phyloP scores from a whole-genome alignment of 495 filamentous ascomycete species.

The Tuber brumale region DNA sequence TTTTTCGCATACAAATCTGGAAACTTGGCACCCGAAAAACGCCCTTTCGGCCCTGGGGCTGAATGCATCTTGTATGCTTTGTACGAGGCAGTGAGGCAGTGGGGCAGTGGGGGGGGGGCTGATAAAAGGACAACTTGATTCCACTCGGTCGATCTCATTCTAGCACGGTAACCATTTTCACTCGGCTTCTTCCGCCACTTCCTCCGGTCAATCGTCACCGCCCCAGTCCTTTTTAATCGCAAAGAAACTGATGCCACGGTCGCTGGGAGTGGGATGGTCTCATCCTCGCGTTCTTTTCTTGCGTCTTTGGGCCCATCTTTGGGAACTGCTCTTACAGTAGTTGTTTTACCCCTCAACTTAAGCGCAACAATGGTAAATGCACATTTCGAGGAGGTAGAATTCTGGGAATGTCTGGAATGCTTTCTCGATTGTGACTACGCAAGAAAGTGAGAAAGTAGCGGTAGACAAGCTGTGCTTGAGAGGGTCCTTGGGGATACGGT shows the following conservation, averaged over 20 bases:
- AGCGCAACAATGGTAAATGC: conserved; percentile 8
- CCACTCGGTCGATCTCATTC: not conserved
- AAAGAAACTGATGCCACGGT: not conserved
- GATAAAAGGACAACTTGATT: not conserved
- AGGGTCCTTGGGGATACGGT: not conserved
- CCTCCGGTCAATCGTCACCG: not conserved
- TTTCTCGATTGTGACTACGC: not conserved
- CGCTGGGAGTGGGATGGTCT: conserved; percentile 9
- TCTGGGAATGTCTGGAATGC: conserved; percentile 10
- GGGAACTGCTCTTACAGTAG: not conserved
- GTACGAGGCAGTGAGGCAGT: not conserved
- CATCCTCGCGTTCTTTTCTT: conserved; percentile 2
- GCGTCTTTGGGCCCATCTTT: not conserved
- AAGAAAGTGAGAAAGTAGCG: not conserved
- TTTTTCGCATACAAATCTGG: too few relatives aligned
- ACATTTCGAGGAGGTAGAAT: not conserved
- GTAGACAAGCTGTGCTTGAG: not conserved
- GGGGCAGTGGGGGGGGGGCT: not conserved
- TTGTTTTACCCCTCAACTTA: conserved; percentile 7
- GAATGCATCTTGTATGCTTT: not conserved
- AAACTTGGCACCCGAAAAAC: too few relatives aligned
- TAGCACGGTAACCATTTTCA: not conserved
- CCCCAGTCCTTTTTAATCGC: not conserved
- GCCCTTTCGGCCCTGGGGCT: too few relatives aligned
- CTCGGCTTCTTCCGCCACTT: not conserved